A percentile compares a stretch with the other conserved stretches of the same genome.
These are phyloP conservation scores for Chrysanthemum lavandulifolium DNA, from an alignment of 129 eudicot species.

Conservation along the genomic window DNA sequence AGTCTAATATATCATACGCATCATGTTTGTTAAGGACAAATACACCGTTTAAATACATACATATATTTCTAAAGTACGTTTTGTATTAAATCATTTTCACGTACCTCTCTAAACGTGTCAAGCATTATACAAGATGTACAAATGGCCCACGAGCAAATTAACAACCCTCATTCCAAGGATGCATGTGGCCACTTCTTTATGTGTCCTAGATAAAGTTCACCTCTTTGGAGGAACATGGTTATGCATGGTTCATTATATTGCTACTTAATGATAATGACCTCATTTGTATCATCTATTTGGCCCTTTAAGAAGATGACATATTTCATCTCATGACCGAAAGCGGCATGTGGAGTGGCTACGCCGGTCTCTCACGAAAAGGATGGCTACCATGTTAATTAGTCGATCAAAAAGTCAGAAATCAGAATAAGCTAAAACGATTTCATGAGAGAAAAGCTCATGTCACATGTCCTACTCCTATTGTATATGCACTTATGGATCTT, in stretches of 20 bases:
- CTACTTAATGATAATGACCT: slow-evolving; percentile 15
- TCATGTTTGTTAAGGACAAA: background rate
- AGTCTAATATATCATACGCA: background rate
- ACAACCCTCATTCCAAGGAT: slow-evolving; percentile 12
- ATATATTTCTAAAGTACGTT: background rate
- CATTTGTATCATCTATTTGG: slow-evolving; percentile 7
- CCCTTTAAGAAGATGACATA: background rate
- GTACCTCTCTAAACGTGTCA: slow-evolving; percentile 23
- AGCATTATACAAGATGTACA: slow-evolving; percentile 1
- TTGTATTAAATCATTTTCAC: background rate
- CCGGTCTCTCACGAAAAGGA: too few relatives aligned
- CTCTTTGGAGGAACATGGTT: slow-evolving; percentile 17
- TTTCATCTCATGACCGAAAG: background rate
- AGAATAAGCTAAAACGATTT: background rate
- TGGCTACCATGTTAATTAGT: too few relatives aligned
- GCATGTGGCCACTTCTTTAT: slow-evolving; percentile 26
- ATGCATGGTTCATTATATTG: slow-evolving; percentile 4
- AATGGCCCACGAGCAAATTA: slow-evolving; percentile 17
- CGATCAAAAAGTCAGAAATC: background rate
- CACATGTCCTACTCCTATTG: background rate
- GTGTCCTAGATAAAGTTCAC: slow-evolving; percentile 19
- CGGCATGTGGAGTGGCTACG: too few relatives aligned
- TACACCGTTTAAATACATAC: background rate
- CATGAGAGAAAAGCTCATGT: too few relatives aligned
- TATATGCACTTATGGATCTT: slow-evolving; percentile 8